These are phyloP conservation scores for Vinca minor DNA, from an alignment of 257 asterid genomes.

Conservation along the genomic window DNA sequence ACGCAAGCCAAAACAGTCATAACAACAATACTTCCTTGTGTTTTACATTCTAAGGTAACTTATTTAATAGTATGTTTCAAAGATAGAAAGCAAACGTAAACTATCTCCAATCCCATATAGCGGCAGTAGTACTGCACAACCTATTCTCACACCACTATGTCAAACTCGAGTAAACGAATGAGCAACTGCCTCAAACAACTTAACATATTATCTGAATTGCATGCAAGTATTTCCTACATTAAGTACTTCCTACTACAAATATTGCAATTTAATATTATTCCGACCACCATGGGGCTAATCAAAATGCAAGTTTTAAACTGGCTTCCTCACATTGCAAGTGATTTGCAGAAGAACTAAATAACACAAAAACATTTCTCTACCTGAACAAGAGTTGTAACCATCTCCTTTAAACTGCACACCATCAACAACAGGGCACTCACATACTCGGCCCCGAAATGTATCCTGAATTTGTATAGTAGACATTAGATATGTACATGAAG, in stretches of 20 bases:
- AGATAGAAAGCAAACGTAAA: background rate
- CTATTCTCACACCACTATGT: background rate
- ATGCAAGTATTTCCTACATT: background rate
- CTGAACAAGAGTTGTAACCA: slow-evolving; percentile 61
- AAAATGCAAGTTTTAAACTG: background rate
- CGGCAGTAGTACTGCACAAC: background rate
- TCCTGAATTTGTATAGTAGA: slow-evolving; percentile 35
- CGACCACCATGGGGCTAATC: background rate
- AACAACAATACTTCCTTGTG: background rate
- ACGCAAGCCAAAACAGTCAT: background rate
- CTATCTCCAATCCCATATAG: background rate
- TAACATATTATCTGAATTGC: background rate
- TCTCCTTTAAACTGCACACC: slow-evolving; percentile 77
- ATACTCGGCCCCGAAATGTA: slow-evolving; percentile 73
- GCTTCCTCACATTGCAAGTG: background rate
- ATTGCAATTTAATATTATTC: slow-evolving; percentile 99
- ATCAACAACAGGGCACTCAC: slow-evolving; percentile 72
- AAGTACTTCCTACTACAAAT: background rate
- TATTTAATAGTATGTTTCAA: background rate
- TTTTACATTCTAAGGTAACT: background rate
- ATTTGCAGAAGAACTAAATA: background rate
- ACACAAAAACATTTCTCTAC: slow-evolving; percentile 24
- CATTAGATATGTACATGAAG: background rate
- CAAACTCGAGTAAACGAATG: background rate
- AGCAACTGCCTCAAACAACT: background rate